Base-by-base conservation (phyloP, 495 filamentous ascomycete genomes). In the Ascobolus immersus region DNA sequence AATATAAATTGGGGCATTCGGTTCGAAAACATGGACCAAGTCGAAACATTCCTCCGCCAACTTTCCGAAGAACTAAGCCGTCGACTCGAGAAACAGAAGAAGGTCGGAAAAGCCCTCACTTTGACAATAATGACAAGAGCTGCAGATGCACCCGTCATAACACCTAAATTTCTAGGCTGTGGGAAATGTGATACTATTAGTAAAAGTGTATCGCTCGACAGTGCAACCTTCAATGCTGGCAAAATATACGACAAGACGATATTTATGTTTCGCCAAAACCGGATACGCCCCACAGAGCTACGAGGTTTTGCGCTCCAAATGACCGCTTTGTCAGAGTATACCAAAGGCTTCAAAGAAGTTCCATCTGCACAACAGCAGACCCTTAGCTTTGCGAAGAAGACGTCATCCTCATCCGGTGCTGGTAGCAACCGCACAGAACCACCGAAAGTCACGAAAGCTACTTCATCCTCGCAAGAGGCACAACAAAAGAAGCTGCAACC, bases 1-100 rank as follows among this genome's bases (percentile, higher is more conserved):
- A 82, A 94, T 39, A 78, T 96, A 37, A 96, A 92, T 44, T 96
- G 89, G 89, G 86, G 86, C 2, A 86, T 96, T 33, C 70, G 86
- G 19, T 96, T 96, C 44, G 68, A 77, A 35, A 86, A 64, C 29
- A 78, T 91, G 38, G 66, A 65, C 5, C 84, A 96, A 51, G 79
- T 77, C 0, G 86, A 94, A 27, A 73, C 80, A 33, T 96, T 96
- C 45, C 59, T 94, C 18, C 59, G 64, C 33, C 79, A 75, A 38
- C 52, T 96, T 2, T 79, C 73, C 39, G 69, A 71, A 30, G 86
- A 94, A 46, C 53, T 94, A 14, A 67, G 78, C 41, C 70, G 72
- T 20, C 64, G 81, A 13, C 56, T 96, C 17, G 53, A 77, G 29
- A 75, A 79, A 37, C 77, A 90, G 44, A 57, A 68, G 13, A 77